A percentile compares a stretch with the other conserved stretches of the same genome.
Conservation (phyloP, 257 asterid genomes). For the Lycium barbarum region DNA sequence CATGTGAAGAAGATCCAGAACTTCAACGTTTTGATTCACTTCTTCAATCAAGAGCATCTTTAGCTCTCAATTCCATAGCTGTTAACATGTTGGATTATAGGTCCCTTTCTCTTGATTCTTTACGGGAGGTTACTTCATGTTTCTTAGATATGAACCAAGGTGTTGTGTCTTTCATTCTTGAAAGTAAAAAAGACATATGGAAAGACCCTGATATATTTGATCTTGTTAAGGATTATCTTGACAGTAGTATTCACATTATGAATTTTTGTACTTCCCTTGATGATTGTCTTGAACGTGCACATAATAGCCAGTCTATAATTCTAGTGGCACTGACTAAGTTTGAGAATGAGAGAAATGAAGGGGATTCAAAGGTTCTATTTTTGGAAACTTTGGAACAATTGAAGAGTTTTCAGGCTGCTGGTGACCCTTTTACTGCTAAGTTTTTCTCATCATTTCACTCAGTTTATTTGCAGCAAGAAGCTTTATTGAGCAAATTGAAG, state of each 20-base stretch:
- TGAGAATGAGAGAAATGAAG: constrained; percentile 44
- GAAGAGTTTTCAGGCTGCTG: constrained; percentile 58
- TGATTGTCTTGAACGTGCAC: constrained; percentile 67
- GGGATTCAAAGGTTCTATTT: constrained; percentile 35
- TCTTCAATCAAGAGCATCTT: constrained; percentile 69
- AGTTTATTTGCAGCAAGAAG: constrained; percentile 56
- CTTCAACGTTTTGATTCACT: constrained; percentile 67
- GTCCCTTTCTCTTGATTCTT: constrained; percentile 81
- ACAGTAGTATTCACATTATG: constrained; percentile 69
- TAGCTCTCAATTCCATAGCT: constrained; percentile 82
- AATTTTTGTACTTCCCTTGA: constrained; percentile 85
- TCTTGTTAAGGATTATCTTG: constrained; percentile 86
- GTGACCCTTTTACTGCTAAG: constrained; percentile 75
- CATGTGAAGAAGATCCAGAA: constrained; percentile 81
- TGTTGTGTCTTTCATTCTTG: constrained; percentile 68
- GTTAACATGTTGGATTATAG: constrained; percentile 60
- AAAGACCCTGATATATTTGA: constrained; percentile 64
- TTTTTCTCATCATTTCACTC: constrained; percentile 62
- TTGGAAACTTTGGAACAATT: constrained; percentile 70
- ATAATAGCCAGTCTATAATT: constrained; percentile 66
- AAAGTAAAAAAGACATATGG: constrained; percentile 73
- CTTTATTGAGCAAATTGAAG: constrained; percentile 62
- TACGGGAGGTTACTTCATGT: constrained; percentile 71
- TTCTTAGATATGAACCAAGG: constrained; percentile 80
- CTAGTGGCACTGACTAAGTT: constrained; percentile 62